Percentiles rank a stretch among this genome's conserved stretches.
Conservation (phyloP, 768 basidiomycete species). For the Jaapia argillacea region DNA sequence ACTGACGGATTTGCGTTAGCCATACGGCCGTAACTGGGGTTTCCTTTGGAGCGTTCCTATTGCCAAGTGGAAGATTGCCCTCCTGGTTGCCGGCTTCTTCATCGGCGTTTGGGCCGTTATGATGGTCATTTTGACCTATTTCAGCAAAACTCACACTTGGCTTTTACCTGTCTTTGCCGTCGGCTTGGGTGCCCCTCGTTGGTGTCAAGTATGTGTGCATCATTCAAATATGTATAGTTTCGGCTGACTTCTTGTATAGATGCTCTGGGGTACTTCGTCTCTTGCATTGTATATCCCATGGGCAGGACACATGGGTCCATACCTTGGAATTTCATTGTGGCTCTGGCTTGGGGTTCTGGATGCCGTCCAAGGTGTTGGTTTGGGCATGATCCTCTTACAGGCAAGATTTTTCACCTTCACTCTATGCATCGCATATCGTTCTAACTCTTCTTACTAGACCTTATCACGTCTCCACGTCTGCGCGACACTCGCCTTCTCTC, state of each 20-base stretch:
- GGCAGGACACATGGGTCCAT: conserved; percentile 80
- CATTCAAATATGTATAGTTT: neutral
- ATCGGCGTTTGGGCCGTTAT: conserved; percentile 75
- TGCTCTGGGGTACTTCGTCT: conserved; percentile 93
- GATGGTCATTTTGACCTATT: conserved; percentile 67
- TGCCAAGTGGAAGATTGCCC: conserved; percentile 71
- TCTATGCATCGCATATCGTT: neutral
- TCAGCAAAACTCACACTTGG: conserved; percentile 95
- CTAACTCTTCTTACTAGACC: conserved; percentile 33
- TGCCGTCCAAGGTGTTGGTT: conserved; percentile 88
- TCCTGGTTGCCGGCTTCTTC: conserved; percentile 80
- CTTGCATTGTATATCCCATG: conserved; percentile 90
- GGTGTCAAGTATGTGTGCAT: conserved; percentile 69
- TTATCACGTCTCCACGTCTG: conserved; percentile 91
- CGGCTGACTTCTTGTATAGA: conserved; percentile 27
- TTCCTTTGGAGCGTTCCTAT: conserved; percentile 86
- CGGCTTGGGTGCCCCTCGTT: conserved; percentile 85
- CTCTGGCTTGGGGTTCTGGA: conserved; percentile 93
- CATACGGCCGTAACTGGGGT: conserved; percentile 90
- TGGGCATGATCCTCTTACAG: conserved; percentile 86
- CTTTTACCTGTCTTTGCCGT: conserved; percentile 91
- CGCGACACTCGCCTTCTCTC: conserved; percentile 84
- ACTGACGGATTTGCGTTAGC: conserved; percentile 31
- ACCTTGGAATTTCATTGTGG: conserved; percentile 86
- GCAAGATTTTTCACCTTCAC: conserved; percentile 8